Evolutionary conservation across 2,329 filamentous ascomycete species (phyloP), one percentile per base, ranked within the genome.

Genomic region (Fusarium sp.): DNA sequence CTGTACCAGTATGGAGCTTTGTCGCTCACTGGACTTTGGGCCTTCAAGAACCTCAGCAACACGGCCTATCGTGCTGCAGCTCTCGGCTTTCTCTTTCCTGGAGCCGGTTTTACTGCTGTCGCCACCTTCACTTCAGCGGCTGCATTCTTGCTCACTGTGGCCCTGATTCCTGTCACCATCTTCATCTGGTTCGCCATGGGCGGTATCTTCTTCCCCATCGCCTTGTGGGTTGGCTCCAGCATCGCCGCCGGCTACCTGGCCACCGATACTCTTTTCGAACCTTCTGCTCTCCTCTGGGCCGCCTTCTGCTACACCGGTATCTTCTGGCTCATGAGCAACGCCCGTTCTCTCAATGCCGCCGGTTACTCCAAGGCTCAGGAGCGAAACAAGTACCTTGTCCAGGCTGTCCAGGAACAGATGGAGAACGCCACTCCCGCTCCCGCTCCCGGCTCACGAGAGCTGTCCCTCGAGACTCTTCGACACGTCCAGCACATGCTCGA

Each of bases 401-500:
- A 69, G 9, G 67, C 67, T 7, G 63, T 69, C 13, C 37, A 54
- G 18, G 67, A 69, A 32, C 63, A 69, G 57, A 58, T 61, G 23
- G 56, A 37, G 11, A 61, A 69, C n/a, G 67, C 63, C 6, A 54
- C 48, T 4, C 57, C 67, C 6, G 50, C 35, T 2, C 67, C 67
- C 3, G 35, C 67, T 14, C 67, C 67, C 3, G 63, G 50, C 16
- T 62, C 62, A 1, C 58, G 67, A 23, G 67, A 66, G 30, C 34
- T 70, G 5, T 66, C 57, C 20, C 50, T 66, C 6, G 57, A 70
- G 50, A 70, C 67, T 7, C 57, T 70, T 3, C 56, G 67, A 25
- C 56, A 64, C 11, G 60, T 71, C 3, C 76, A 77, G 60, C 66
- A 68, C 41, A 68, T 71, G 56, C 25, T 78, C 37, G 75, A 77